Evolutionary conservation across 257 asterid species (phyloP).

Genomic region (Petunia secreta): DNA sequence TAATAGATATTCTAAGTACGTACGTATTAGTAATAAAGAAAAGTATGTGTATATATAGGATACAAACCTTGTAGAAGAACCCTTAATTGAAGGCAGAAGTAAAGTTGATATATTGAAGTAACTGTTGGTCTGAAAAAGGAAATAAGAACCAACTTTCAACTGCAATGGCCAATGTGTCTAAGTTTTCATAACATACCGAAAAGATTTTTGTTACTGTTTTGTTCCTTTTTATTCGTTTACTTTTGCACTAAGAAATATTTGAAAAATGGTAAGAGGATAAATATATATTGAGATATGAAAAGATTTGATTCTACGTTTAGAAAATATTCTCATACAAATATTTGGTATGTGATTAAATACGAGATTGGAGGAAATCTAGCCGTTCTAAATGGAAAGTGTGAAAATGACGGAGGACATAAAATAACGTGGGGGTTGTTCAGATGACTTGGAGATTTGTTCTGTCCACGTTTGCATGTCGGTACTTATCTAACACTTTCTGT

Average conservation of each 20-base stretch:
- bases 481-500: neutral
- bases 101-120: conserved; percentile 45
- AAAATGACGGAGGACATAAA: too few relatives aligned
- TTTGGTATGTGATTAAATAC: neutral
- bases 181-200: neutral
- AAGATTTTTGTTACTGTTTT: neutral
- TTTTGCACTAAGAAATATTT: conserved; percentile 10
- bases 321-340: neutral
- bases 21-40: neutral
- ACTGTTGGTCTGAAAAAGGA: conserved; percentile 41
- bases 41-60: neutral
- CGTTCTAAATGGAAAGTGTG: neutral
- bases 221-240: neutral
- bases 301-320: neutral
- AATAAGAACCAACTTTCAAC: conserved; percentile 26
- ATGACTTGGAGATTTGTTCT: neutral
- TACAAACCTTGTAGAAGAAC: conserved; percentile 19
- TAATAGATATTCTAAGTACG: neutral
- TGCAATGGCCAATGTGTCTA: neutral
- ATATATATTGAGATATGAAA: neutral
- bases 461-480: conserved; percentile 17
- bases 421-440: too few relatives aligned
- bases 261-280: neutral
- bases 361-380: too few relatives aligned
- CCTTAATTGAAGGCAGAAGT: conserved; percentile 36